phyloP scores from a whole-genome alignment of 1,284 basidiomycete species.

The Phellinidium pouzarii region DNA sequence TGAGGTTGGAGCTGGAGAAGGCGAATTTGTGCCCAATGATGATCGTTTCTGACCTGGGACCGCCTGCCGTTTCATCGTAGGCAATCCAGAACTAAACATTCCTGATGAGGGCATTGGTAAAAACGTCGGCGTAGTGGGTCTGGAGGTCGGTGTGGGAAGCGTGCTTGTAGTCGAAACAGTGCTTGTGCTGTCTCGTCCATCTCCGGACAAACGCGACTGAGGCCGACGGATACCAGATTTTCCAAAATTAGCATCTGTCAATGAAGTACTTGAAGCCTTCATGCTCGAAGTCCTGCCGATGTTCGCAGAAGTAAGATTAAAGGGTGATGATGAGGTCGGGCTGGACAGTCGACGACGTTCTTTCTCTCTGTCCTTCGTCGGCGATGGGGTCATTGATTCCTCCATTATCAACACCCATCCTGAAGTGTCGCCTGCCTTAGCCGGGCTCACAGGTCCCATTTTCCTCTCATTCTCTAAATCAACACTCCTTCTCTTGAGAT shows the following conservation, averaged over 20 bases:
- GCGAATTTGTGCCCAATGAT: slow-evolving; percentile 44
- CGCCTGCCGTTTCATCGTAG: slow-evolving; percentile 52
- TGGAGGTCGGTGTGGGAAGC: slow-evolving; percentile 59
- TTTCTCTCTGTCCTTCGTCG: slow-evolving; percentile 48
- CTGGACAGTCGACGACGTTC: slow-evolving; percentile 55
- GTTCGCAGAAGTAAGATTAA: slow-evolving; percentile 29
- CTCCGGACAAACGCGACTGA: slow-evolving; percentile 59
- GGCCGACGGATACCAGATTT: slow-evolving; percentile 46
- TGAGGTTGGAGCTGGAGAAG: slow-evolving; percentile 23
- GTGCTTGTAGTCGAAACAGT: slow-evolving; percentile 52
- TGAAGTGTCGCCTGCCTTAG: slow-evolving; percentile 45
- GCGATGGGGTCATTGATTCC: slow-evolving; percentile 56
- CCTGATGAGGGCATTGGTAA: slow-evolving; percentile 55
- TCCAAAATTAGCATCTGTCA: slow-evolving; percentile 34
- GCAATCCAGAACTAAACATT: slow-evolving; percentile 36
- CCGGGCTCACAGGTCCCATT: neutral
- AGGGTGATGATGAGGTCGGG: slow-evolving; percentile 34
- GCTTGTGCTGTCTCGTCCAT: slow-evolving; percentile 41
- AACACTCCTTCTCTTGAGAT: slow-evolving; percentile 27
- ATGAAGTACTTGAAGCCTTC: slow-evolving; percentile 30
- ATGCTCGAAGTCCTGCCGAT: slow-evolving; percentile 19
- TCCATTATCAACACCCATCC: slow-evolving; percentile 83
- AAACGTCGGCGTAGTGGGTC: slow-evolving; percentile 69
- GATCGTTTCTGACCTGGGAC: slow-evolving; percentile 49
- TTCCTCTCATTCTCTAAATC: slow-evolving; percentile 29